These are phyloP conservation scores for Aspergillus costaricaensis DNA, from an alignment of 2,329 filamentous ascomycete species.

Conservation along the genomic window DNA sequence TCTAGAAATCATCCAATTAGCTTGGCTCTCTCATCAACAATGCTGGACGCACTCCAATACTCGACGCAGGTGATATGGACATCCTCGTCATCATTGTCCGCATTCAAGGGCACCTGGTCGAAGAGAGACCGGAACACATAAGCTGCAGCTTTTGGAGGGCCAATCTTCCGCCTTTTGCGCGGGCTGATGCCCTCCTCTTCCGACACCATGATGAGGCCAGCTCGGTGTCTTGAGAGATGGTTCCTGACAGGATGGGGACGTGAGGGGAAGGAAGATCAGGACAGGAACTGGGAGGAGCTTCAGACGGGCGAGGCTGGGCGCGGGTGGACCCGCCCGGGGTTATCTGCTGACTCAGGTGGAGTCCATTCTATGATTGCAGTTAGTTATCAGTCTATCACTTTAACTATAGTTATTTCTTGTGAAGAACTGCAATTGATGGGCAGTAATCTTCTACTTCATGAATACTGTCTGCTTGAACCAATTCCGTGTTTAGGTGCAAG, in stretches of 20 bases:
- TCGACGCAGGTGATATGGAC: constrained; percentile 64
- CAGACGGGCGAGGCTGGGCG: constrained; percentile 5
- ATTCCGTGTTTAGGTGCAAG: too few relatives aligned
- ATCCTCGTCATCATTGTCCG: constrained; percentile 42
- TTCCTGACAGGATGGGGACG: constrained; percentile 6
- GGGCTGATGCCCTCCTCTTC: constrained; percentile 46
- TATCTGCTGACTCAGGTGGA: constrained; percentile 23
- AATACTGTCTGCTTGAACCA: too few relatives aligned
- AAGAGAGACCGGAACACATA: constrained; percentile 48
- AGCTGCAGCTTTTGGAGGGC: constrained; percentile 44
- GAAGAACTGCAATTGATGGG: too few relatives aligned
- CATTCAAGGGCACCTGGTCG: constrained; percentile 44
- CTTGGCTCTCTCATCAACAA: not conserved
- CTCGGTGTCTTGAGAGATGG: constrained; percentile 20
- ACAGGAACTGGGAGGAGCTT: constrained; percentile 7
- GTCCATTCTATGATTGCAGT: not conserved
- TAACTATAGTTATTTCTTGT: not conserved
- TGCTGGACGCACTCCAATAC: constrained; percentile 58
- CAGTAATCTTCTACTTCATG: too few relatives aligned
- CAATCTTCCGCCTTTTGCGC: constrained; percentile 49
- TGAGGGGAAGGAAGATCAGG: constrained; percentile 2
- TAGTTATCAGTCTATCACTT: not conserved
- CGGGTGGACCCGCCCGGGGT: constrained; percentile 16
- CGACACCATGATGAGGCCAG: constrained; percentile 40
- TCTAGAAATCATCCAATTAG: constrained; percentile 36